Evolutionary conservation across 768 basidiomycete species (phyloP).

Genomic region (Tulasnella sp.): DNA sequence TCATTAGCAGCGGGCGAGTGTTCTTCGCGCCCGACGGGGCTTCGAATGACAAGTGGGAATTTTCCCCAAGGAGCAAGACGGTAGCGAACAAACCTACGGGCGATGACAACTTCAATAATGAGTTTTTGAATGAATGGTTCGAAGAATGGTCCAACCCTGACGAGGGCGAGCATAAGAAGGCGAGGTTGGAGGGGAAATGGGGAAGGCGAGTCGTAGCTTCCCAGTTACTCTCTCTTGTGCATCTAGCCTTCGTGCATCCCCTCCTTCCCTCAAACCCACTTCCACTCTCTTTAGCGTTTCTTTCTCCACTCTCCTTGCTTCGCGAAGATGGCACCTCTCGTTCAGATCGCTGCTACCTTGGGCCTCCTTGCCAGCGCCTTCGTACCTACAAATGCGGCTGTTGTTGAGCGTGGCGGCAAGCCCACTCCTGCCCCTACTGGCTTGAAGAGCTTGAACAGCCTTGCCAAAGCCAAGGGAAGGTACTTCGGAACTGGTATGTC

Average conservation of each 20-base stretch:
- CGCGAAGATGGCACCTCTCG: background rate
- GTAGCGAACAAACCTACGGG: background rate
- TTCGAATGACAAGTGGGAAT: background rate
- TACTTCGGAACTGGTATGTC: slow-evolving; percentile 19
- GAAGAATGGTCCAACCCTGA: background rate
- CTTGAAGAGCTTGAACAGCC: slow-evolving; percentile 5
- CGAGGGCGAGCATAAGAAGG: background rate
- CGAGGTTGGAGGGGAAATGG: background rate
- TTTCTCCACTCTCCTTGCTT: background rate
- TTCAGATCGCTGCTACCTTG: background rate
- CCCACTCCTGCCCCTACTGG: background rate
- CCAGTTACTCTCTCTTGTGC: background rate
- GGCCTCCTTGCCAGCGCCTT: background rate
- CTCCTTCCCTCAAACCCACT: background rate
- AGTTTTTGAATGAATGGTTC: background rate
- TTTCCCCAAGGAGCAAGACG: background rate
- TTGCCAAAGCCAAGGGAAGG: slow-evolving; percentile 16
- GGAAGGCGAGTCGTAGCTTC: background rate
- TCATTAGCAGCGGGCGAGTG: background rate
- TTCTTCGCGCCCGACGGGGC: background rate
- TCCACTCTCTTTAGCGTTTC: background rate
- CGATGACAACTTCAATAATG: background rate
- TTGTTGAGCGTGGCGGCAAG: background rate
- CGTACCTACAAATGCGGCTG: background rate
- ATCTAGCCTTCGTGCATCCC: background rate